Evolutionary conservation across 345 rosid species (phyloP).

Genomic region (Microthlaspi erraticum): DNA sequence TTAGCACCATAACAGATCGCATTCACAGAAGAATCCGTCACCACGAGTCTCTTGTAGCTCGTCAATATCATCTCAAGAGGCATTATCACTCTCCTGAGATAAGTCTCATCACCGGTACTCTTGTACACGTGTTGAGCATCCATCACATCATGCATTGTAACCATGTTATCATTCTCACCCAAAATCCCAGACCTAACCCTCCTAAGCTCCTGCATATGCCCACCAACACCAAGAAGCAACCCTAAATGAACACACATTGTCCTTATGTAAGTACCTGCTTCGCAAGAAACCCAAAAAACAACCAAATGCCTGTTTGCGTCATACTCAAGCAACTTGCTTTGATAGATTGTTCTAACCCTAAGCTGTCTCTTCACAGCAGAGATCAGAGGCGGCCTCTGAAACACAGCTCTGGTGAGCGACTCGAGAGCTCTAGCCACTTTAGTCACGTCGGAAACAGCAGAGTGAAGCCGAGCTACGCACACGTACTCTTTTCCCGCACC

Average conservation of each 20-base stretch:
- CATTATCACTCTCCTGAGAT: slow-evolving; percentile 86
- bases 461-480: slow-evolving; percentile 84
- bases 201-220: slow-evolving; percentile 91
- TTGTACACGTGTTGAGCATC: slow-evolving; percentile 87
- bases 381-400: slow-evolving; percentile 85
- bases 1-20: slow-evolving; percentile 96
- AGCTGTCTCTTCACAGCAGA: slow-evolving; percentile 96
- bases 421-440: slow-evolving; percentile 87
- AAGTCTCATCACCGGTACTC: slow-evolving; percentile 64
- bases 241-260: slow-evolving; percentile 94
- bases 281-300: slow-evolving; percentile 91
- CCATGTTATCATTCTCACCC: slow-evolving; percentile 94
- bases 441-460: slow-evolving; percentile 76
- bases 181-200: slow-evolving; percentile 89
- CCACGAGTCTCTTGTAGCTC: slow-evolving; percentile 87
- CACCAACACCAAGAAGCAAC: slow-evolving; percentile 83
- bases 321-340: slow-evolving; percentile 85
- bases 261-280: slow-evolving; percentile 96
- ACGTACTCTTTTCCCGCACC: slow-evolving; percentile 97
- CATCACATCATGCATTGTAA: slow-evolving; percentile 94
- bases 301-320: slow-evolving; percentile 79
- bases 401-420: slow-evolving; percentile 83
- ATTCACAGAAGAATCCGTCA: slow-evolving; percentile 89
- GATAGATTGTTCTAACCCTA: slow-evolving; percentile 85
- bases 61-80: slow-evolving; percentile 82